Base-by-base conservation (phyloP, 805 yeast species). In the Wickerhamiella cacticola region DNA sequence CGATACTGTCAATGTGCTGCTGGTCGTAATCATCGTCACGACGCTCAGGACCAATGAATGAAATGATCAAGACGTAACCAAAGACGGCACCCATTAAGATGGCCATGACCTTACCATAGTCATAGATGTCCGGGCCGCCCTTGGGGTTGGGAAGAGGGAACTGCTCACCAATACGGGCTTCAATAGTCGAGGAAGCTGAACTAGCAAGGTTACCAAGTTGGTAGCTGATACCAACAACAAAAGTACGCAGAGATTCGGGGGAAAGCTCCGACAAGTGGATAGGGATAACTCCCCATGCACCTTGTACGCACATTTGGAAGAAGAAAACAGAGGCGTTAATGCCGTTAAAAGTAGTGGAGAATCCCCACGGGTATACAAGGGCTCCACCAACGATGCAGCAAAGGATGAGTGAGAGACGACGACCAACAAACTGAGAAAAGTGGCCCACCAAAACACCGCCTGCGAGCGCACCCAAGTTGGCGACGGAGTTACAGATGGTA, bases 161-260 rank as follows among this genome's bases (percentile, higher is more conserved):
- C 45, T 67, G 63, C 26, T 68, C 69, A 23, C 87, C 81, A 38
- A 78, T 64, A n/a, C 70, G 67, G 2, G 84, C 67, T 61, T 80
- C 85, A 52, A 80, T 80, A 5, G 88, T 80, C 16, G 81, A 72
- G 2, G 82, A 74, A 1, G 85, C 86, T 18, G 82, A 73, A 3
- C 83, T 75, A 0, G 80, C 82, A 57, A 81, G 70, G 61, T 80
- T 80, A 66, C 87, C 87, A 50, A 80, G 70, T 63, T 80, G 87
- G 59, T 80, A 80, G 8, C 77, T 71, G 21, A 77, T 62, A 45
- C 86, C 83, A 48, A 73, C 72, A 40, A 79, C 70, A 52, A 80
- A 69, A 1, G 85, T 69, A 57, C 83, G 68, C 60, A 75, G 75
- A 31, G 75, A 74, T 13, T 82, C 79, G 49, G 79, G 80, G 12